A percentile compares a stretch with the other conserved stretches of the same genome.
Conservation (phyloP, 140 eudicot species). For the Ambrosia hybrid region DNA sequence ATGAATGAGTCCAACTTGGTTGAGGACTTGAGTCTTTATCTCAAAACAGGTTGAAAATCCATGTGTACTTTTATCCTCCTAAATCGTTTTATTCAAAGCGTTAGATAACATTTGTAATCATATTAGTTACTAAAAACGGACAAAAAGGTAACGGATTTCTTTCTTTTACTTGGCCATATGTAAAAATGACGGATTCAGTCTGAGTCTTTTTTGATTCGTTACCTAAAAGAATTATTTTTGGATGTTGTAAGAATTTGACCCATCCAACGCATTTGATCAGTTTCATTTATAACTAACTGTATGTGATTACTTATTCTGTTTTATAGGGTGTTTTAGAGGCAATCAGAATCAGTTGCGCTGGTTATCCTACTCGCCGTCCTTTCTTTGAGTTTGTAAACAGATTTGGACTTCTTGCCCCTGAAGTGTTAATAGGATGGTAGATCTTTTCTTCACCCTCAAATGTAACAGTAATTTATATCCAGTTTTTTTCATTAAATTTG, state of each 20-base stretch:
- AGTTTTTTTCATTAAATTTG: conserved; percentile 6
- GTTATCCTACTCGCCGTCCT: conserved; percentile 97
- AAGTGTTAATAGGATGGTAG: conserved; percentile 72
- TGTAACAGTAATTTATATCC: conserved; percentile 24
- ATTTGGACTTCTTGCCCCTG: conserved; percentile 95
- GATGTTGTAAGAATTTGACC: conserved; percentile 3
- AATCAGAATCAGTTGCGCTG: conserved; percentile 98
- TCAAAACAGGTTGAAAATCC: conserved; percentile 4
- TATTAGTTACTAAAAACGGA: neutral
- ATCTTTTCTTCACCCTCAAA: conserved; percentile 32
- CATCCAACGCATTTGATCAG: neutral
- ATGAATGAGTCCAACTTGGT: too few relatives aligned
- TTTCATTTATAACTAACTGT: conserved; percentile 1
- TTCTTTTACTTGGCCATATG: too few relatives aligned
- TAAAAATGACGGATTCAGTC: too few relatives aligned
- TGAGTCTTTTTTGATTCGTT: neutral
- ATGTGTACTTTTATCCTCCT: neutral
- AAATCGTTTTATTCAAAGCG: neutral
- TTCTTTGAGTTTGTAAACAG: conserved; percentile 92
- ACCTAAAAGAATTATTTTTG: conserved; percentile 1
- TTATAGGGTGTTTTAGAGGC: conserved; percentile 97
- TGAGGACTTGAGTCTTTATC: too few relatives aligned
- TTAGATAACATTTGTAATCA: neutral
- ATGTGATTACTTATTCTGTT: neutral
- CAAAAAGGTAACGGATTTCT: neutral